Evolutionary conservation across 163 green algal genomes (phyloP), one percentile per base, ranked within the genome.

Genomic region (Volvox carteri): DNA sequence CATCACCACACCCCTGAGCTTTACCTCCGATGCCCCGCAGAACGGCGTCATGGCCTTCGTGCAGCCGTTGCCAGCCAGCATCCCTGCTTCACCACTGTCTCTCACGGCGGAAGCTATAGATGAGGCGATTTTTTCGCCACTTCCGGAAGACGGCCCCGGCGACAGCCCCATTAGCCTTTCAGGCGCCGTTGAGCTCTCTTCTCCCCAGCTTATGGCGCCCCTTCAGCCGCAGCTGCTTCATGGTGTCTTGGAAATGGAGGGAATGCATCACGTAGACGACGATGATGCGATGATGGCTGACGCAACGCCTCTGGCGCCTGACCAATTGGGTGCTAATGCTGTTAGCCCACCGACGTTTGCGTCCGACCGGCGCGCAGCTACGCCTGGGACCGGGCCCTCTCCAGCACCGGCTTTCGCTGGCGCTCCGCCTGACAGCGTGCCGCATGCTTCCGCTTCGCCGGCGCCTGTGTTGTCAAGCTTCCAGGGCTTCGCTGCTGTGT

Each of bases 141-240:
- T 87, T 44, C 65, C 81, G 0, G 81, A 87, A 4, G 81, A 87
- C 33, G 81, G 70, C 41, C 35, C 6, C 14, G 33, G 12, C 4
- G 42, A 39, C 33, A 87, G 81, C 81, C 81, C 81, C 46, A 72
- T 79, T 35, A 87, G 81, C 81, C 67, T 87, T 12, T 50, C 44
- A 21, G 65, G 46, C 25, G 79, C 4, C 4, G 44, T 30, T 9
- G 65, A 23, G 14, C 6, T 46, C 11, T n/a, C 48, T 21, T n/a
- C 48, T 30, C 75, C 48, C 4, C 75, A 84, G 48, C 41, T 60
- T 5, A 86, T 54, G 0, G 54, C 78, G 37, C 33, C 28, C 21
- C 75, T 62, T 28, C 48, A 70, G 75, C 75, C 75, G 8, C 44
- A 81, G 46, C 70, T 72, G 2, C 21, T 9, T 33, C 2, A 75